Percentiles rank a stretch among this genome's conserved stretches.
Conservation (phyloP, 2,329 filamentous ascomycete genomes). For the Exophiala sp. region DNA sequence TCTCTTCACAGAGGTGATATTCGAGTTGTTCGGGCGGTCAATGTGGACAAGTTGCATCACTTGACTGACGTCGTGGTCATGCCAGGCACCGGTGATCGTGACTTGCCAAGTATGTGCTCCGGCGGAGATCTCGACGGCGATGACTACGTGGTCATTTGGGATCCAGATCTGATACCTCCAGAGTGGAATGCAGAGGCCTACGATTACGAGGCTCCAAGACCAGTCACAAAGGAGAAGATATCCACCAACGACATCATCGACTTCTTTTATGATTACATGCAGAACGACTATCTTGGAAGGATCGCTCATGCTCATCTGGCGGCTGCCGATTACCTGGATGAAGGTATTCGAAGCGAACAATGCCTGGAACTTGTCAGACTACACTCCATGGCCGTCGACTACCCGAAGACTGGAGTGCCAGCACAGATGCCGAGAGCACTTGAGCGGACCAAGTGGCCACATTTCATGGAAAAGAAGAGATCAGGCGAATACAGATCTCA, state of each 20-base stretch:
- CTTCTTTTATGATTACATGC: conserved; percentile 92
- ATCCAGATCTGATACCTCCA: conserved; percentile 65
- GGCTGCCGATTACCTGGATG: conserved; percentile 60
- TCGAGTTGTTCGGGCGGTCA: conserved; percentile 78
- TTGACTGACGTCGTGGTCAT: conserved; percentile 84
- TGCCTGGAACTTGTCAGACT: conserved; percentile 75
- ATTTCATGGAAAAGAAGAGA: conserved; percentile 76
- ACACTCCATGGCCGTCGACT: conserved; percentile 91
- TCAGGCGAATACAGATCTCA: conserved; percentile 60
- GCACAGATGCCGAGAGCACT: conserved; percentile 64
- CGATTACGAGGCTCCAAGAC: conserved; percentile 63
- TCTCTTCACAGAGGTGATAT: conserved; percentile 92
- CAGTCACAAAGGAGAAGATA: conserved; percentile 61
- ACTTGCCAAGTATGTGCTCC: conserved; percentile 90
- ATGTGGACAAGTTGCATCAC: conserved; percentile 69
- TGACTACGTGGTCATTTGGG: conserved; percentile 94
- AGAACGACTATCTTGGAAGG: conserved; percentile 73
- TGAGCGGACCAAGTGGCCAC: conserved; percentile 66
- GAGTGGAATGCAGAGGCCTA: conserved; percentile 73
- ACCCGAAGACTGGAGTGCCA: conserved; percentile 80
- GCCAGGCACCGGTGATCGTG: conserved; percentile 75
- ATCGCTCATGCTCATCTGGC: conserved; percentile 84
- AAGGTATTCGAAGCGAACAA: conserved; percentile 63
- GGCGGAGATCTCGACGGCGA: conserved; percentile 95
- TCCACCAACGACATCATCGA: conserved; percentile 68